Conservation (phyloP, 805 yeast genomes). For the Blastobotrys chiropterorum region DNA sequence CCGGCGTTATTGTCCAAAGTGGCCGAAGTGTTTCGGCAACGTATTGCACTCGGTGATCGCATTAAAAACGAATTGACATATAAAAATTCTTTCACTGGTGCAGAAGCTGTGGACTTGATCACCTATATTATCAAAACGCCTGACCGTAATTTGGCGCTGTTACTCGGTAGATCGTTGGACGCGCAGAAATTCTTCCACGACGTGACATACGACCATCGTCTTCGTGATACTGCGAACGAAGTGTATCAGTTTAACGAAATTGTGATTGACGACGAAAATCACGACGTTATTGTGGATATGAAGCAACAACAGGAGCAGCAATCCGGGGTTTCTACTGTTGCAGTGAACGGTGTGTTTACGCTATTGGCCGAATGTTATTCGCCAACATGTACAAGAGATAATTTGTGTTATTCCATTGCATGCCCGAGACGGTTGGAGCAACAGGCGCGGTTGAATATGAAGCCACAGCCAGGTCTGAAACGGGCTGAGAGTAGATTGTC, state of each 20-base stretch:
- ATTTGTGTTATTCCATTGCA: constrained; percentile 87
- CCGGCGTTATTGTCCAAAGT: constrained; percentile 87
- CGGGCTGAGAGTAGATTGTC: constrained; percentile 68
- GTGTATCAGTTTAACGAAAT: constrained; percentile 63
- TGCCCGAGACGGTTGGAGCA: constrained; percentile 95
- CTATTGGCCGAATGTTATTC: constrained; percentile 91
- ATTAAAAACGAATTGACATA: constrained; percentile 88
- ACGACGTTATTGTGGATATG: background rate
- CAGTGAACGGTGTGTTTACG: constrained; percentile 88
- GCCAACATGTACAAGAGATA: constrained; percentile 88
- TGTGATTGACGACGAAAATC: constrained; percentile 17
- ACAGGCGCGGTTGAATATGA: constrained; percentile 85
- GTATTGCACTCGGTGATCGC: constrained; percentile 64
- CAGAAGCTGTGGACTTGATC: constrained; percentile 88
- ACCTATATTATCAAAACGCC: constrained; percentile 81
- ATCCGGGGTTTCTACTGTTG: constrained; percentile 2
- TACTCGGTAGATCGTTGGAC: constrained; percentile 86
- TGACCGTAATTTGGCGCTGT: constrained; percentile 82
- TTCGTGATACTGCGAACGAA: constrained; percentile 82
- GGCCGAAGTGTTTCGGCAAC: constrained; percentile 67
- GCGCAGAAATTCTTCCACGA: constrained; percentile 94
- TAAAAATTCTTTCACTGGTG: constrained; percentile 89
- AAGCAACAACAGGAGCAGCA: background rate
- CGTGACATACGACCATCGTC: constrained; percentile 88
- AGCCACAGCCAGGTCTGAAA: constrained; percentile 77